phyloP scores from a whole-genome alignment of 768 basidiomycete genomes.

The Pleurotus sapidus region DNA sequence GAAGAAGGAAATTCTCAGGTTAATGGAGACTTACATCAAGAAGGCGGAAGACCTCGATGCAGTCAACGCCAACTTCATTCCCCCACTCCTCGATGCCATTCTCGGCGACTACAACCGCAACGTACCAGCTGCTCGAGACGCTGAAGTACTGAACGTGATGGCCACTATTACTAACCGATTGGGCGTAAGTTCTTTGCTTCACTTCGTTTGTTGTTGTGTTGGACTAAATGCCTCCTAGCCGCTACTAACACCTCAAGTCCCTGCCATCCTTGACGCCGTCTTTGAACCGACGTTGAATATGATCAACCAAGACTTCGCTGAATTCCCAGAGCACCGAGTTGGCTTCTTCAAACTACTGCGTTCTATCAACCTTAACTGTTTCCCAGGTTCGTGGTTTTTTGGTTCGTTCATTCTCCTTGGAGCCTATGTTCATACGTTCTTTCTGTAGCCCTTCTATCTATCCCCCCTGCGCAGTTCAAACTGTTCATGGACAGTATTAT shows the following conservation, averaged over 20 bases:
- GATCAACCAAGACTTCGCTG: slow-evolving; percentile 99
- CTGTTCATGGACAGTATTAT: slow-evolving; percentile 97
- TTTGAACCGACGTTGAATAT: slow-evolving; percentile 96
- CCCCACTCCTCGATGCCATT: slow-evolving; percentile 92
- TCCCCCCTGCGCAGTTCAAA: slow-evolving; percentile 94
- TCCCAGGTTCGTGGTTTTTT: slow-evolving; percentile 67
- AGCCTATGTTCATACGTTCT: slow-evolving; percentile 5
- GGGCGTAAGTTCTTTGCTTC: slow-evolving; percentile 57
- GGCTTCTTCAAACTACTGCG: slow-evolving; percentile 96
- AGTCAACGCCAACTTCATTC: slow-evolving; percentile 90
- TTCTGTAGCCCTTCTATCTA: slow-evolving; percentile 66
- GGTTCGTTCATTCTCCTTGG: not conserved
- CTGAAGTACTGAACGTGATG: slow-evolving; percentile 97
- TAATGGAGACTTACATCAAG: slow-evolving; percentile 97
- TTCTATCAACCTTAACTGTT: slow-evolving; percentile 90
- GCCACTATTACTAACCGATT: slow-evolving; percentile 88
- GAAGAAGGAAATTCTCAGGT: slow-evolving; percentile 96
- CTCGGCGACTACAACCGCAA: slow-evolving; percentile 97
- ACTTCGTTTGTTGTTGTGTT: not conserved
- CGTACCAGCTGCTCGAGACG: slow-evolving; percentile 89
- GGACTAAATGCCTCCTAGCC: slow-evolving; percentile 41
- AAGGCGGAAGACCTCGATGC: slow-evolving; percentile 96
- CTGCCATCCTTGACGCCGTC: slow-evolving; percentile 92
- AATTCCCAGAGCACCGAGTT: slow-evolving; percentile 95
- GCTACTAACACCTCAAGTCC: slow-evolving; percentile 89